Conservation (phyloP, 805 yeast genomes). For the Barnettozyma populi region DNA sequence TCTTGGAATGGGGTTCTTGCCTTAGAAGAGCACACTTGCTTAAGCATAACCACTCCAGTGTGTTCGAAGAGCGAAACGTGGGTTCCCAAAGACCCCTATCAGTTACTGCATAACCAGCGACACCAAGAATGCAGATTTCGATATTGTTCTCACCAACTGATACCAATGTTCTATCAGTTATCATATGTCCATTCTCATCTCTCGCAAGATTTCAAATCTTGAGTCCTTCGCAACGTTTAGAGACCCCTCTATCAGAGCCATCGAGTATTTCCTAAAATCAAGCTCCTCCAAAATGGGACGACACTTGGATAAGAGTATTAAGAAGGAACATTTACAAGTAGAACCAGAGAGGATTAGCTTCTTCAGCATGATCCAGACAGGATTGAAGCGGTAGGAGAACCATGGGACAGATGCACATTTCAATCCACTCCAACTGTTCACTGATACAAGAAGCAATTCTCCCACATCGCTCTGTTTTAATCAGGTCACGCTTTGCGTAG, state of each 20-base stretch:
- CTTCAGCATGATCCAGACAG: constrained; percentile 36
- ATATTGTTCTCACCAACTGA: constrained; percentile 47
- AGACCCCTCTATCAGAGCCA: constrained; percentile 71
- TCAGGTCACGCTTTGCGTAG: constrained; percentile 53
- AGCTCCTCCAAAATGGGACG: constrained; percentile 59
- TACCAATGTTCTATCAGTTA: constrained; percentile 66
- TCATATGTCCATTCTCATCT: constrained; percentile 56
- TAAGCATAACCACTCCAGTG: constrained; percentile 61
- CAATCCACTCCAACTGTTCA: constrained; percentile 57
- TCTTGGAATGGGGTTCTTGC: constrained; percentile 52
- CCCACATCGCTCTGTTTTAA: constrained; percentile 52
- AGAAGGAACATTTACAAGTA: constrained; percentile 49
- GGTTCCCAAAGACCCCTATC: constrained; percentile 81
- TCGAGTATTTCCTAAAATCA: constrained; percentile 82
- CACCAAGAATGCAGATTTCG: constrained; percentile 61
- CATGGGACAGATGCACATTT: constrained; percentile 77
- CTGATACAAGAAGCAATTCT: constrained; percentile 38
- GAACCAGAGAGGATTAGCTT: constrained; percentile 64
- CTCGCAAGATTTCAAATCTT: constrained; percentile 73
- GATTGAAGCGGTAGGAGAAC: constrained; percentile 50
- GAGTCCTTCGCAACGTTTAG: constrained; percentile 52
- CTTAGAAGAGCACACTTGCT: constrained; percentile 64
- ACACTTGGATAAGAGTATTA: constrained; percentile 44
- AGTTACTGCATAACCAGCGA: constrained; percentile 81
- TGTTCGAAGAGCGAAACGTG: constrained; percentile 42